These are phyloP conservation scores for Imleria badia DNA, from an alignment of 768 basidiomycete species.

Conservation along the genomic window DNA sequence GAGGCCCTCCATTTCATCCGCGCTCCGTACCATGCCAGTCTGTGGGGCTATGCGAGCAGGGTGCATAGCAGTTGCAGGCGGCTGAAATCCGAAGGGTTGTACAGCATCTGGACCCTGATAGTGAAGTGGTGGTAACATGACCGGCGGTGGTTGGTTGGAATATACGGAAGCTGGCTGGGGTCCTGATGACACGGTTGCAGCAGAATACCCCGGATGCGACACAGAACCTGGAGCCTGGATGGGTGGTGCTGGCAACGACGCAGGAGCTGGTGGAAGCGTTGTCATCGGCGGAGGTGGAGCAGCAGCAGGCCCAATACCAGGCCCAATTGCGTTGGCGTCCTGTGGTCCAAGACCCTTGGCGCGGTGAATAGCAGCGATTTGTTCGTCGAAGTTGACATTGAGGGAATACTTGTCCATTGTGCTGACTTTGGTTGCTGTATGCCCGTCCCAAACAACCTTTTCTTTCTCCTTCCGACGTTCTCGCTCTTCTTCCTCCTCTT, in stretches of 20 bases:
- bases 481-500: constrained; percentile 83
- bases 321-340: constrained; percentile 78
- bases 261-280: constrained; percentile 63
- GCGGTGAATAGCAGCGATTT: constrained; percentile 95
- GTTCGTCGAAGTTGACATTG: constrained; percentile 94
- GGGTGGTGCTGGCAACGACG: constrained; percentile 73
- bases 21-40: constrained; percentile 71
- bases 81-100: constrained; percentile 79
- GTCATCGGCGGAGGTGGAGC: constrained; percentile 62
- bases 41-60: constrained; percentile 64
- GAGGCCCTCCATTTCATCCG: constrained; percentile 77
- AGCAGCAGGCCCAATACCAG: constrained; percentile 83
- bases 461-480: constrained; percentile 85
- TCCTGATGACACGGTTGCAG: constrained; percentile 86
- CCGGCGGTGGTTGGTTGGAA: constrained; percentile 55
- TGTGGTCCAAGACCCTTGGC: constrained; percentile 87
- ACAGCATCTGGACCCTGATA: constrained; percentile 77
- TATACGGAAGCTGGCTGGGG: constrained; percentile 86
- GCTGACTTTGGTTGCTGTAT: constrained; percentile 89
- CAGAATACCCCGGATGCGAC: constrained; percentile 59
- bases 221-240: constrained; percentile 41
- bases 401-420: constrained; percentile 93
- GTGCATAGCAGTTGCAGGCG: constrained; percentile 67
- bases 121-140: constrained; percentile 83
- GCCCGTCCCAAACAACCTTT: constrained; percentile 98